Conservation (phyloP, 352 stramenopile species). For the Blastocystis sp. region DNA sequence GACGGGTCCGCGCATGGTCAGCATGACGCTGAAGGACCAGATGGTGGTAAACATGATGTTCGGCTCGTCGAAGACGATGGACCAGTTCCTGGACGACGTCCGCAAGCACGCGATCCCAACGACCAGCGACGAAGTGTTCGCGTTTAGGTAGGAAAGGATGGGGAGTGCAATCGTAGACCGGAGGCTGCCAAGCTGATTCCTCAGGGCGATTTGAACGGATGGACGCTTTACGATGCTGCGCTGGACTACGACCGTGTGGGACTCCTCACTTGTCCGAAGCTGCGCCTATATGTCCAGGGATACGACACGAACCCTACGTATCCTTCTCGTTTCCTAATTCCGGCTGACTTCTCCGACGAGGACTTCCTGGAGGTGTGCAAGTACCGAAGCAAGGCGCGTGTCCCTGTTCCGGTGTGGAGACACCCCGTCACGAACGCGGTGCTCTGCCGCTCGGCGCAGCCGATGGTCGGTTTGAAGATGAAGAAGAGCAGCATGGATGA, state of each 20-base stretch:
- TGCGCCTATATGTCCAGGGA: constrained; percentile 62
- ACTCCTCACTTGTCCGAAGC: constrained; percentile 66
- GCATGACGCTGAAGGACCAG: constrained; percentile 54
- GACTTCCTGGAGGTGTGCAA: constrained; percentile 74
- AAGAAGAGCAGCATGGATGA: constrained; percentile 79
- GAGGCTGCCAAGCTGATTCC: constrained; percentile 51
- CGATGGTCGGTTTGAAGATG: constrained; percentile 82
- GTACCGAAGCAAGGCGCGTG: constrained; percentile 79
- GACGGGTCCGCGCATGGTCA: constrained; percentile 26
- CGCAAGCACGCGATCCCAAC: neutral
- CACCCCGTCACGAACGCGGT: constrained; percentile 74
- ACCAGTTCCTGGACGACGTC: constrained; percentile 2
- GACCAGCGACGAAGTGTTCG: constrained; percentile 51
- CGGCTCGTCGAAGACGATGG: constrained; percentile 19
- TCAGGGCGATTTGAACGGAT: constrained; percentile 57
- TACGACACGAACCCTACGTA: constrained; percentile 73
- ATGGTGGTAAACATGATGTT: constrained; percentile 53
- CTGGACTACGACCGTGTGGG: constrained; percentile 71
- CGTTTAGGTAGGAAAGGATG: neutral
- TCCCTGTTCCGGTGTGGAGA: constrained; percentile 81
- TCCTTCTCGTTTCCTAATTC: constrained; percentile 80
- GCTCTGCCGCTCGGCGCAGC: constrained; percentile 82
- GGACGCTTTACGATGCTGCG: constrained; percentile 58
- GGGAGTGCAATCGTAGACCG: constrained; percentile 7
- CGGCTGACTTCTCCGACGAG: constrained; percentile 76